These are phyloP conservation scores for Penicillium crystallinum DNA, from an alignment of 495 filamentous ascomycete species.

Conservation along the genomic window DNA sequence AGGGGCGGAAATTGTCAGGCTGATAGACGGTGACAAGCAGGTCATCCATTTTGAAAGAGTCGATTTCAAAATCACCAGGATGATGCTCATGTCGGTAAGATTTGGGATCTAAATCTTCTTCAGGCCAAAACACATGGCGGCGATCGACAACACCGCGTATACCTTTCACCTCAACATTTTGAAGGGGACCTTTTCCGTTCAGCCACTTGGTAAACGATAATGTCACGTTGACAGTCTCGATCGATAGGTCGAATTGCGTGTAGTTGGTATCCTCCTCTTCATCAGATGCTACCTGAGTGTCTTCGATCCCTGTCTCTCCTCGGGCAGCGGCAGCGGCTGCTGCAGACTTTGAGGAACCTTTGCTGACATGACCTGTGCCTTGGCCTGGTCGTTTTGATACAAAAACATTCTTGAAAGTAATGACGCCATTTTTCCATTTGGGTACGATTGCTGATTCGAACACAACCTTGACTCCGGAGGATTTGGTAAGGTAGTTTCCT, in stretches of 20 bases:
- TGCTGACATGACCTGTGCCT: slow-evolving; percentile 69
- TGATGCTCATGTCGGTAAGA: slow-evolving; percentile 81
- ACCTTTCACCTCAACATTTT: slow-evolving; percentile 89
- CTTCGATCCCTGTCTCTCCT: slow-evolving; percentile 22
- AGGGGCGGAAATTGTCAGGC: slow-evolving; percentile 82
- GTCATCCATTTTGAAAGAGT: slow-evolving; percentile 93
- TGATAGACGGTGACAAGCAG: slow-evolving; percentile 89
- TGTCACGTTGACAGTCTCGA: slow-evolving; percentile 93
- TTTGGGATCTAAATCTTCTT: slow-evolving; percentile 74
- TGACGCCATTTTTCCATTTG: slow-evolving; percentile 88
- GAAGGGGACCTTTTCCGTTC: slow-evolving; percentile 88
- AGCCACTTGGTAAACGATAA: slow-evolving; percentile 98
- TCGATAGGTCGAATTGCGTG: slow-evolving; percentile 93
- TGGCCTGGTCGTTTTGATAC: slow-evolving; percentile 88
- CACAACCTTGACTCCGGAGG: slow-evolving; percentile 89
- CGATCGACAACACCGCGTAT: slow-evolving; percentile 95
- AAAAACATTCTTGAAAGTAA: slow-evolving; percentile 95
- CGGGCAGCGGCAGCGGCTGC: slow-evolving; percentile 72
- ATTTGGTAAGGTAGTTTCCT: slow-evolving; percentile 92
- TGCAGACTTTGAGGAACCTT: slow-evolving; percentile 81
- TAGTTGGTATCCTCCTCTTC: slow-evolving; percentile 91
- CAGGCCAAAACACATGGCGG: slow-evolving; percentile 67
- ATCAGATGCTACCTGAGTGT: slow-evolving; percentile 26
- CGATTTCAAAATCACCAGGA: slow-evolving; percentile 93
- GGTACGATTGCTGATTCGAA: slow-evolving; percentile 98